A percentile compares a stretch with the other conserved stretches of the same genome.
These are phyloP conservation scores for Trametes sanguinea DNA, from an alignment of 768 basidiomycete species.

Conservation along the genomic window DNA sequence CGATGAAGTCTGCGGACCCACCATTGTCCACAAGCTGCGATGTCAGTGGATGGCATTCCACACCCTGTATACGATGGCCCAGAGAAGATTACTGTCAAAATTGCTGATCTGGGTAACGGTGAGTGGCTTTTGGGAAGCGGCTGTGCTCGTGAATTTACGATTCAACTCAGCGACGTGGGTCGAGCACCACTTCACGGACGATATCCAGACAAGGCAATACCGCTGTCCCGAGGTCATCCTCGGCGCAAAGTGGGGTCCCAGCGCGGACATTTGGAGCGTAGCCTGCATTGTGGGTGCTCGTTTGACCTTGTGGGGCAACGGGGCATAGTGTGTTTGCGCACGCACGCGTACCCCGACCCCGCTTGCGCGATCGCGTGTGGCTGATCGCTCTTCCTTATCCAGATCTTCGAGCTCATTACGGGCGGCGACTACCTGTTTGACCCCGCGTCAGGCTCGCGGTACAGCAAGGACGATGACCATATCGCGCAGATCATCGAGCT, in stretches of 20 bases:
- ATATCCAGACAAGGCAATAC: conserved; percentile 97
- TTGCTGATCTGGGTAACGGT: conserved; percentile 98
- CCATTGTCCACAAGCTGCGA: conserved; percentile 28
- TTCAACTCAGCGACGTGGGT: conserved; percentile 71
- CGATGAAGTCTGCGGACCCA: conserved; percentile 17
- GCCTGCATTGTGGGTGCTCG: conserved; percentile 77
- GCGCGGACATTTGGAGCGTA: conserved; percentile 96
- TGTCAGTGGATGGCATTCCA: conserved; percentile 33
- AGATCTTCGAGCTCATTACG: conserved; percentile 94
- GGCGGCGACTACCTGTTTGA: conserved; percentile 99
- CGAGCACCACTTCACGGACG: conserved; percentile 98
- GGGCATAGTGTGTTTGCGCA: background rate
- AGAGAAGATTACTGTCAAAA: conserved; percentile 93
- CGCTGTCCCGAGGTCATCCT: conserved; percentile 97
- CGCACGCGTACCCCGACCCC: background rate
- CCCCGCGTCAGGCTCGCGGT: conserved; percentile 90
- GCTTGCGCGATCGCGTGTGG: conserved; percentile 5
- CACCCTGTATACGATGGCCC: conserved; percentile 37
- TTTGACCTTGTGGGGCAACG: conserved; percentile 7
- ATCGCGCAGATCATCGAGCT: conserved; percentile 98
- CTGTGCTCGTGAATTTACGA: background rate
- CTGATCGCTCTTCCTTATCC: conserved; percentile 5
- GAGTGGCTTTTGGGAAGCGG: conserved; percentile 31
- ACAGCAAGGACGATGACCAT: conserved; percentile 96
- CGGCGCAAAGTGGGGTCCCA: conserved; percentile 93